A percentile compares a stretch with the other conserved stretches of the same genome.
Conservation (phyloP, 1,284 basidiomycete genomes). For the Cutaneotrichosporon mucoides region DNA sequence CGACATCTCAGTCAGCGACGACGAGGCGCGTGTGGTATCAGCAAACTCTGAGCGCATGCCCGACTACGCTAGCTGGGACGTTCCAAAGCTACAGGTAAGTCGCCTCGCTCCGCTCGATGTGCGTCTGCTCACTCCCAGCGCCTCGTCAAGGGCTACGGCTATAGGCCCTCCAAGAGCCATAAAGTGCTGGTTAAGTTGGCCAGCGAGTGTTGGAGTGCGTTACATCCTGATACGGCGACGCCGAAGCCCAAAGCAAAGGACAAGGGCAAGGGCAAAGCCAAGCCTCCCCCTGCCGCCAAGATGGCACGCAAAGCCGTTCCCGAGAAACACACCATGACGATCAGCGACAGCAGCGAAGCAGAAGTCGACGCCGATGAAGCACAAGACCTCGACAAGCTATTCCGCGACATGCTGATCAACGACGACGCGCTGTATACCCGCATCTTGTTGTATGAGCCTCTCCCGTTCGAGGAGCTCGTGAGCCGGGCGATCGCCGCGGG, state of each 20-base stretch:
- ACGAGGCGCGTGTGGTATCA: constrained; percentile 14
- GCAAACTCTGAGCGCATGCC: constrained; percentile 26
- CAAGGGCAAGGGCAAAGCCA: background rate
- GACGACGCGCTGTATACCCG: constrained; percentile 33
- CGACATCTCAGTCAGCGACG: background rate
- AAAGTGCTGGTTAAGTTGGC: constrained; percentile 33
- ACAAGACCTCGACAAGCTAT: constrained; percentile 20
- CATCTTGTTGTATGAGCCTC: constrained; percentile 47
- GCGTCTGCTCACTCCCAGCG: background rate
- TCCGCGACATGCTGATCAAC: constrained; percentile 31
- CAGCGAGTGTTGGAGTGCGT: constrained; percentile 40
- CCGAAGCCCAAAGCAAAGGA: background rate
- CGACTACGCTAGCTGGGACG: constrained; percentile 36
- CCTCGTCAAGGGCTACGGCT: constrained; percentile 32
- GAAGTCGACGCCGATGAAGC: constrained; percentile 12
- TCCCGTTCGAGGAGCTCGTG: constrained; percentile 44
- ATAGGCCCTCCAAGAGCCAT: constrained; percentile 27
- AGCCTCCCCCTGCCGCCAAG: background rate
- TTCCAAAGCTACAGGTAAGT: constrained; percentile 38
- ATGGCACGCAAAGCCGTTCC: background rate
- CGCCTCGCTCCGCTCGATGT: no score
- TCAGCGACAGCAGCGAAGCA: constrained; percentile 12
- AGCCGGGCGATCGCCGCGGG: constrained; percentile 31
- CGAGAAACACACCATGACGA: background rate
- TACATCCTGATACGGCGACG: constrained; percentile 22